Evolutionary conservation across 805 yeast species (phyloP).

Genomic region (Grigorovia yakushimaensis): DNA sequence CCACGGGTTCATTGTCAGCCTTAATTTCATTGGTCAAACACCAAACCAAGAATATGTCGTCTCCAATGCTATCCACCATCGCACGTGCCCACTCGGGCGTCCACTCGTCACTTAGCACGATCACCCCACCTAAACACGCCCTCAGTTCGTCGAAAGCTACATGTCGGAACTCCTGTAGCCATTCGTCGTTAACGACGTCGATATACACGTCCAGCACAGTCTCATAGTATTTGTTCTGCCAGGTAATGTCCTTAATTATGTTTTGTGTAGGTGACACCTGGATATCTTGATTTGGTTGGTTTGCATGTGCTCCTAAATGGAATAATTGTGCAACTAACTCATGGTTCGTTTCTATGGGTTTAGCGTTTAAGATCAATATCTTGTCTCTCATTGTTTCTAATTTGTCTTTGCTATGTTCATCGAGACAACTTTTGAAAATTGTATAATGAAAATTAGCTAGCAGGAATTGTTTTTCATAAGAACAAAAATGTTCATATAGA

Average conservation of each 20-base stretch:
- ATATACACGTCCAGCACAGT: slow-evolving; percentile 23
- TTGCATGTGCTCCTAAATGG: not conserved
- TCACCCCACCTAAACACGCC: not conserved
- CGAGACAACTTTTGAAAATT: too few relatives aligned
- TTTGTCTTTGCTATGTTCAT: too few relatives aligned
- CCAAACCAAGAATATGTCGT: not conserved
- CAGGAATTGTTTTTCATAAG: too few relatives aligned
- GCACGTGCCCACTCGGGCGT: not conserved
- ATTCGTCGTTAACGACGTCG: slow-evolving; percentile 12
- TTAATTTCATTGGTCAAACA: not conserved
- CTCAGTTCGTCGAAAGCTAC: slow-evolving; percentile 4
- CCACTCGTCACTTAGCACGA: not conserved
- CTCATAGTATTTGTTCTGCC: slow-evolving; percentile 29
- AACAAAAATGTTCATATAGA: not conserved
- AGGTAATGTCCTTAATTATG: slow-evolving; percentile 1
- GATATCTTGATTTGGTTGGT: not conserved
- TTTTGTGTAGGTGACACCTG: not conserved
- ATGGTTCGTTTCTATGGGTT: not conserved
- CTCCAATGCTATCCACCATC: not conserved
- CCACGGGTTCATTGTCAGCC: not conserved
- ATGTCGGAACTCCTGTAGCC: not conserved
- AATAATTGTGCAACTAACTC: not conserved
- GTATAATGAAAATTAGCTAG: too few relatives aligned
- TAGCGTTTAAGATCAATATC: not conserved
- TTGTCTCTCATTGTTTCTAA: not conserved